Evolutionary conservation across 257 asterid genomes (phyloP), one percentile per base, ranked within the genome.

Genomic region (Marsdenia floribunda): DNA sequence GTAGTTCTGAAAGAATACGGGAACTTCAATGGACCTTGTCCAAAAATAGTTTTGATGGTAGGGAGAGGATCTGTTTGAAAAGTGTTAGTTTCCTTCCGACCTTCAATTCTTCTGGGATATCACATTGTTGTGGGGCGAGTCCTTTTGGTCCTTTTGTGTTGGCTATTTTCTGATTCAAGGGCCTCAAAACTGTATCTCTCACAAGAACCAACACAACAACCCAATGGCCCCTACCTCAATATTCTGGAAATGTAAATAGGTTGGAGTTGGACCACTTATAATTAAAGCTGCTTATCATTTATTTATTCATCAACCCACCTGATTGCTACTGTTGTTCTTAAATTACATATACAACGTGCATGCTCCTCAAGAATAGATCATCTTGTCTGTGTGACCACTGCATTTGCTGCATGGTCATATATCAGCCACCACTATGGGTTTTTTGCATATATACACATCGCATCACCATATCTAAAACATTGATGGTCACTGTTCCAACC

Each of bases 391-490:
- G 63, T n/a, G 63, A 9, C 60, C 37, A 3, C 61, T 37, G 26
- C 26, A 54, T 19, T 54, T 54, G 60, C 60, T 54, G 70, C 52
- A 37, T 33, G 66, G 64, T 47, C 49, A 74, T 55, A 50, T 47
- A 53, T 47, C 29, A 46, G 50, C 64, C 6, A 26, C 38, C 70
- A 19, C 4, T 2, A 4, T 66, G 24, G 24, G 52, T 8, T 40
- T 40, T 38, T 10, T 66, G 71, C 29, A 38, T 16, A 66, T 66
- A 6, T 8, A 66, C n/a, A 65, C 15, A 10, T 21, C 52, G 19
- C 50, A 26, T 19, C 18, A 37, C 44, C 2, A 8, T 3, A 60
- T 60, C 66, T 9, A n/a, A n/a, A 11, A 24, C 59, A 47, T 26
- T 24, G 7, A 37, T 35, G 0, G 57, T 21, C n/a, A 14, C 11